Evolutionary conservation across 148 eudicot species (phyloP).

Genomic region (Camellia japonica): DNA sequence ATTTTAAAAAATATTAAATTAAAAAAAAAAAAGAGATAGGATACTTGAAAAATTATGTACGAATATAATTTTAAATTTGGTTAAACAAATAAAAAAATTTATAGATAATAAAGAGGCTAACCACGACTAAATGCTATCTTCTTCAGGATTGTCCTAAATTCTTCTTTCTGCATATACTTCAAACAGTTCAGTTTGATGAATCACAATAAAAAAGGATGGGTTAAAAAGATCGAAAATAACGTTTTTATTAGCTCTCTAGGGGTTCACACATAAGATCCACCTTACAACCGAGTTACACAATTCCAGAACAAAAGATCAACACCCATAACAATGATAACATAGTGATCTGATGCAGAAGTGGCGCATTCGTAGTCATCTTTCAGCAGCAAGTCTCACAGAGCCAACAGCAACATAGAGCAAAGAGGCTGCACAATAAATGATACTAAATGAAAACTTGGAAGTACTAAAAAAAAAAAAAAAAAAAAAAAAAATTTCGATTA

Average conservation of each 20-base stretch:
- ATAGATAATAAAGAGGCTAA: too few species aligned
- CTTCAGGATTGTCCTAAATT: neutral
- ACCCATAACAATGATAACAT: neutral
- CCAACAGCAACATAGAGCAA: conserved; percentile 64
- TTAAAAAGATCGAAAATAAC: neutral
- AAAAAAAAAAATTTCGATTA: too few species aligned
- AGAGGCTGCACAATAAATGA: conserved; percentile 39
- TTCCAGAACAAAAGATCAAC: too few species aligned
- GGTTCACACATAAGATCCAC: neutral
- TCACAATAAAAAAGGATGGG: neutral
- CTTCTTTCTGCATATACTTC: neutral
- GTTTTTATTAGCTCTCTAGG: neutral
- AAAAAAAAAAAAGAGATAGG: too few species aligned
- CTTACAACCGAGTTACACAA: neutral
- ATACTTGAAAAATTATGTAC: too few species aligned
- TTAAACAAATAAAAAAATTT: too few species aligned
- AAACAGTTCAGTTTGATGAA: conserved; percentile 8
- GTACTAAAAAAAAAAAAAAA: too few species aligned
- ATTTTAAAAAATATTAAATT: too few species aligned
- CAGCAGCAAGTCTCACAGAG: conserved; percentile 49
- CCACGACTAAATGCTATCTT: neutral
- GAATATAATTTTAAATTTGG: too few species aligned
- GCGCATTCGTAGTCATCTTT: neutral
- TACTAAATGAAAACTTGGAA: too few species aligned
- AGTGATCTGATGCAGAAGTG: neutral